A percentile compares a stretch with the other conserved stretches of the same genome.
These are phyloP conservation scores for Trypanosoma mega DNA, from an alignment of 208 protist genomes.

Conservation along the genomic window DNA sequence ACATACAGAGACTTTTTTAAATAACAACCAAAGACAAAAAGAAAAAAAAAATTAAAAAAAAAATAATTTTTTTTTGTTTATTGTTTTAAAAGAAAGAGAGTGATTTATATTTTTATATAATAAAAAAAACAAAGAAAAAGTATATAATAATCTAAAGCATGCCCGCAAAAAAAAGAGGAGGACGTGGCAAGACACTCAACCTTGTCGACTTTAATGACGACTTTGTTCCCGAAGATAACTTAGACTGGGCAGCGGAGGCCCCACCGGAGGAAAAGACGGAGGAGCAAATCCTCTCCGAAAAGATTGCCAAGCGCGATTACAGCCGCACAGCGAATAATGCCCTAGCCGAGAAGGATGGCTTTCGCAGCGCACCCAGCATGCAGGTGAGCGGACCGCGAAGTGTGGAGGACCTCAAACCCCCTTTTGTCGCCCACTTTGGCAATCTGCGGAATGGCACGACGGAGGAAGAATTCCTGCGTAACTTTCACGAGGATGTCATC, in stretches of 20 bases:
- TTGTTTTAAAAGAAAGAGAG: no score
- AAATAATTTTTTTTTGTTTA: no score
- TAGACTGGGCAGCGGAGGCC: conserved; percentile 76
- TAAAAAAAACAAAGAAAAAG: conserved; percentile 1
- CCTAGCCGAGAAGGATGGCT: conserved; percentile 55
- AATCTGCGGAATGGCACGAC: conserved; percentile 83
- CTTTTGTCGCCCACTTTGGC: conserved; percentile 80
- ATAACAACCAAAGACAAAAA: no score
- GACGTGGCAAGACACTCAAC: conserved; percentile 79
- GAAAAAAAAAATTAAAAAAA: no score
- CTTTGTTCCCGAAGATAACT: conserved; percentile 68
- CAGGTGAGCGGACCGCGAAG: conserved; percentile 12
- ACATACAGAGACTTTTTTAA: no score
- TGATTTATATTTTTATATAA: not conserved
- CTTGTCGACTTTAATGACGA: conserved; percentile 80
- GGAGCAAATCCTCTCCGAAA: conserved; percentile 51
- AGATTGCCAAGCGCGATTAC: conserved; percentile 57
- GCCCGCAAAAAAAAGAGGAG: conserved; percentile 71
- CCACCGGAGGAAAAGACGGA: conserved; percentile 58
- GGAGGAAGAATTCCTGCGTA: conserved; percentile 69
- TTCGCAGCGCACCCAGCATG: conserved; percentile 37
- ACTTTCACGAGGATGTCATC: conserved; percentile 60
- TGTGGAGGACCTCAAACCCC: conserved; percentile 57
- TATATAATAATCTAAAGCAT: conserved; percentile 28
- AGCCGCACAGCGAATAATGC: conserved; percentile 64